Base-by-base conservation (phyloP, 352 stramenopile species). In the Globisporangium canariense region DNA sequence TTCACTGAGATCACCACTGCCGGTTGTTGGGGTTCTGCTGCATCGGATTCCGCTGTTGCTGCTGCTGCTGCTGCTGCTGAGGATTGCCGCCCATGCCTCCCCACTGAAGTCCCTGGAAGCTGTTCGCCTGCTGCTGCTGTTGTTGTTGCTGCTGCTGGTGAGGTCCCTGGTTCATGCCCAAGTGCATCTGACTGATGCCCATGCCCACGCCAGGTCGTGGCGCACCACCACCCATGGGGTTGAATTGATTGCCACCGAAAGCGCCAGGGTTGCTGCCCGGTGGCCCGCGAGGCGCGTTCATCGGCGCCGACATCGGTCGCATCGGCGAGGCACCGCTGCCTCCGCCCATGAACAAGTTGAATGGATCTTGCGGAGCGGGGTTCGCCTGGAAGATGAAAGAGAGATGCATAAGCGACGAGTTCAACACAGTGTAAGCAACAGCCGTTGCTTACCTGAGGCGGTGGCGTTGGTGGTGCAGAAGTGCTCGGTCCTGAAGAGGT, bases 181-280 rank as follows among this genome's bases (percentile, higher is more conserved):
- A 85, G 70, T 92, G 83, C 84, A 93, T 93, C 66, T 93, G 82
- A 43, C 82, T 93, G 68, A 93, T 93, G 67, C 88, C 88, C 75
- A 92, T 91, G 52, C 69, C 77, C 49, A 77, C 79, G 32, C 70
- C 74, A 46, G 70, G 73, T 40, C 79, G 78, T 66, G 80, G 77
- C 18, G 60, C 57, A 3, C 56, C 41, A 16, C 68, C 65, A 5
- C 73, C 73, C 73, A 80, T 80, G 1, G 77, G 64, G 60, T 81
- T 81, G 47, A 79, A 88, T 2, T 66, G 75, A 36, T 66, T 66
- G 2, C 59, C 56, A 13, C 60, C 60, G 40, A 70, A 71, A 22
- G 58, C 68, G 8, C 73, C 70, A 6, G 36, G 62, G n/a, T 62
- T 61, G 34, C 49, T 63, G 10, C 64, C 64, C 13, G 68, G 58